Base-by-base conservation (phyloP, 1,284 basidiomycete species). In the Cystobasidiaceae sp. region DNA sequence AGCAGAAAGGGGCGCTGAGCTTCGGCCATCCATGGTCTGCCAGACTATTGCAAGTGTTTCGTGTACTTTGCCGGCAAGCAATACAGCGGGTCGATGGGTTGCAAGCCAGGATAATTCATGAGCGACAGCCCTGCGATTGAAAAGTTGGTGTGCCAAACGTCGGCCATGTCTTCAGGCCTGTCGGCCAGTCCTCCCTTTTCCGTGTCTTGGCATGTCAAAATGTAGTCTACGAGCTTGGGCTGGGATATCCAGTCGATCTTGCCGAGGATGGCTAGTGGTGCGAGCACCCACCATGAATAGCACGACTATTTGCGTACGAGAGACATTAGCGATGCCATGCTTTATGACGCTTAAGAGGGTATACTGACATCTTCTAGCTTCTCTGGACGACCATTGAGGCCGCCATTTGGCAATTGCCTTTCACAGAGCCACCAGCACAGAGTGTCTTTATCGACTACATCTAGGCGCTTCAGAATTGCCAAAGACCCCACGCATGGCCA, bases 211-310 rank as follows among this genome's bases (percentile, higher is more conserved):
- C 93, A 88, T 23, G 87, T 86, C 4, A 97, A 81, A 66, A 98
- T 94, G 78, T 97, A 98, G 1, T 77, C 70, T 1, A 78, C 79
- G 9, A 97, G 80, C 76, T 90, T 92, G n/a, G 86, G 82, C 0
- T 85, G 81, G 75, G 97, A 88, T 73, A 98, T 96, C 92, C 94
- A 98, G 9, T 84, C 80, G 19, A 93, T 76, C 73, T 87, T 90
- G 48, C 86, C 83, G 39, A 98, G 78, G 66, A 97, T 93, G 19
- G 90, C 85, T 54, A 98, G 77, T 0, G 89, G 81, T 0, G 93
- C 93, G 2, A 98, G 82, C 4, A 94, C 92, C 93, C 93, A 98
- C 81, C 92, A 94, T 72, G 89, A 92, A 78, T 98, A 98, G 79
- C 96, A 98, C 2, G 96, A 90, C 91, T 93, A n/a, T n/a, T n/a